Base-by-base conservation (phyloP, 2,329 filamentous ascomycete species). In the Colletotrichum siamense region DNA sequence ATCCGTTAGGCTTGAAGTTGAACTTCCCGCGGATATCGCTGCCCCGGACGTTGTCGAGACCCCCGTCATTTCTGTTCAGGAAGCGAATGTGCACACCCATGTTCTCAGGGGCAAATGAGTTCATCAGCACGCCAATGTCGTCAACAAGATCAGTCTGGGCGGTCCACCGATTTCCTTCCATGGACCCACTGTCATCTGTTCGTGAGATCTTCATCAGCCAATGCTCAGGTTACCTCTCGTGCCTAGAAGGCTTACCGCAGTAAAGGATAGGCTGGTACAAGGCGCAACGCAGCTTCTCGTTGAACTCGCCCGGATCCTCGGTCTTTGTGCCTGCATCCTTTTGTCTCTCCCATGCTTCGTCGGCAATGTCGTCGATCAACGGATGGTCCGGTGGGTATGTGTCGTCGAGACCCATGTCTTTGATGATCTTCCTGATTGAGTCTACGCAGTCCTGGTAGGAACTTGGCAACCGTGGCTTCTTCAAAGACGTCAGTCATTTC, bases 161-260 rank as follows among this genome's bases (percentile, higher is more conserved):
- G 1, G 44, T 52, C 44, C 44, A 52, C 5, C 44, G 44, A 8
- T 52, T 52, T 52, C 44, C 44, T n/a, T 52, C 44, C 44, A 52
- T 52, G n/a, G 44, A 52, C 13, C 44, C 44, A 22, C 44, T 52
- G n/a, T 52, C 44, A 22, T 52, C 44, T 52, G 44, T 52, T 52
- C 10, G 2, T 13, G 2, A 18, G 2, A 2, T 3, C 3, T 52
- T 52, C 44, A 22, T 52, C n/a, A 52, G 44, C 44, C n/a, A 52
- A 2, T 52, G 2, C 2, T 52, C 44, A 49, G 10, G 2, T 49
- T 2, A 13, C 2, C n/a, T 3, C 2, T 49, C 1, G 1, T 7
- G 44, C 13, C n/a, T 8, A 49, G 4, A 4, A 52, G 5, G 10
- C 44, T 3, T 22, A 52, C 44, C 44, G 44, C 44, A 52, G n/a